A percentile compares a stretch with the other conserved stretches of the same genome.
These are phyloP conservation scores for Plicaturopsis crispa DNA, from an alignment of 768 basidiomycete genomes.

Conservation along the genomic window DNA sequence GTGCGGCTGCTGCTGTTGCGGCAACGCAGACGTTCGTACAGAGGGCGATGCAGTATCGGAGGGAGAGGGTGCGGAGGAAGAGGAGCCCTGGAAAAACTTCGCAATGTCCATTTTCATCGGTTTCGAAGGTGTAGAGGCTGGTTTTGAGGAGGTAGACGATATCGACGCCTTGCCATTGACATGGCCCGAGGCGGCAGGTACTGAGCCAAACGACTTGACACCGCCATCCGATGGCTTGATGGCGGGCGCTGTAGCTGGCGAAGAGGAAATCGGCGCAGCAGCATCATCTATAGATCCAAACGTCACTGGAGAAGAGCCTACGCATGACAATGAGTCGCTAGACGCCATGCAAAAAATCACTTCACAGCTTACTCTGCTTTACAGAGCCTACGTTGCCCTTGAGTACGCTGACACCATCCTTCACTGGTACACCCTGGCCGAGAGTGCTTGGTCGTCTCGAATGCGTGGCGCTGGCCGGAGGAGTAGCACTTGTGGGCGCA, in stretches of 20 bases:
- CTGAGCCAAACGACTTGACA: conserved; percentile 79
- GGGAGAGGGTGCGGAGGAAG: conserved; percentile 16
- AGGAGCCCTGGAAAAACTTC: conserved; percentile 31
- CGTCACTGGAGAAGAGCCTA: conserved; percentile 66
- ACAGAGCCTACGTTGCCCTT: conserved; percentile 53
- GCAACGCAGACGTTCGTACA: conserved; percentile 43
- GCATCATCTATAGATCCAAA: conserved; percentile 90
- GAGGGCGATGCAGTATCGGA: conserved; percentile 55
- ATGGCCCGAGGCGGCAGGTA: conserved; percentile 45
- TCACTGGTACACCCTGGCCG: conserved; percentile 63
- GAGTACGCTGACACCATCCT: conserved; percentile 73
- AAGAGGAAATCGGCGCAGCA: conserved; percentile 70
- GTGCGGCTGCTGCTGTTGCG: conserved; percentile 32
- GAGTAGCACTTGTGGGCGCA: conserved; percentile 41
- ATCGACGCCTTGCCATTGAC: conserved; percentile 57
- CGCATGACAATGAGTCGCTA: conserved; percentile 5
- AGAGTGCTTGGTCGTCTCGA: conserved; percentile 75
- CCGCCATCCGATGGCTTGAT: conserved; percentile 63
- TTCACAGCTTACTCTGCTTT: conserved; percentile 53
- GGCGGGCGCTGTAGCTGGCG: conserved; percentile 58
- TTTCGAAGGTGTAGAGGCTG: conserved; percentile 28
- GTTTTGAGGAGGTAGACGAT: conserved; percentile 31
- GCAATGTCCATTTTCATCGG: conserved; percentile 29
- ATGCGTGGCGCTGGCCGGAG: conserved; percentile 48
- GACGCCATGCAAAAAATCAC: conserved; percentile 2